Percentiles rank a stretch among this genome's conserved stretches.
Evolutionary conservation across 352 stramenopile genomes (phyloP).

Genomic region (Albugo laibachii): DNA sequence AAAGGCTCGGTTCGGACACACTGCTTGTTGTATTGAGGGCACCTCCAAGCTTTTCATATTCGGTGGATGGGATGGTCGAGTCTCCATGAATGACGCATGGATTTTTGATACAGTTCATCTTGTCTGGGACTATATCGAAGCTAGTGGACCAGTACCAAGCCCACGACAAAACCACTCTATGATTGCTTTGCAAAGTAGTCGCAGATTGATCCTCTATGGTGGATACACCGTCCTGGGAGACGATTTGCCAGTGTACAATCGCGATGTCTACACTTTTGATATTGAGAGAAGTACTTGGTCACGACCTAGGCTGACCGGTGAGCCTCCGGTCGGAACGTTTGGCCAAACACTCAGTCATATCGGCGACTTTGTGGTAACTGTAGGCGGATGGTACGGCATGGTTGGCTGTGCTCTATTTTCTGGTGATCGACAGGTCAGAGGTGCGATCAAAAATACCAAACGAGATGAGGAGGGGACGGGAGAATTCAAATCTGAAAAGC

Average conservation of each 20-base stretch:
- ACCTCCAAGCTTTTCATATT: constrained; percentile 71
- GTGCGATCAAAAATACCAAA: constrained; percentile 13
- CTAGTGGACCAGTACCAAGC: constrained; percentile 32
- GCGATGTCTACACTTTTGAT: constrained; percentile 52
- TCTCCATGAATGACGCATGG: constrained; percentile 61
- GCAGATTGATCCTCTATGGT: constrained; percentile 47
- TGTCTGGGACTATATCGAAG: constrained; percentile 53
- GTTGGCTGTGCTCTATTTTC: constrained; percentile 57
- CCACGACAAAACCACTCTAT: constrained; percentile 63
- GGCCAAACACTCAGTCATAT: constrained; percentile 23
- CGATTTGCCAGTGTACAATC: constrained; percentile 43
- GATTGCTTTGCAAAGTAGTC: constrained; percentile 14
- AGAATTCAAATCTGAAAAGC: too few species aligned
- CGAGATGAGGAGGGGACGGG: too few species aligned
- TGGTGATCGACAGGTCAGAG: constrained; percentile 44
- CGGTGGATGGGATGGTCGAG: constrained; percentile 70
- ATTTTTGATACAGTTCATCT: constrained; percentile 42
- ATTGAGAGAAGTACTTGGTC: constrained; percentile 32
- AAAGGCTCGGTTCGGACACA: constrained; percentile 48
- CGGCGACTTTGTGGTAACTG: constrained; percentile 24
- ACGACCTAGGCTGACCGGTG: constrained; percentile 37
- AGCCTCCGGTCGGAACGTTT: constrained; percentile 45
- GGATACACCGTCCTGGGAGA: constrained; percentile 30
- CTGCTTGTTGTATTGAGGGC: constrained; percentile 22
- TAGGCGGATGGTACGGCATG: constrained; percentile 50